phyloP scores from a whole-genome alignment of 192 early-diverging fungal species.

The Backusella tuberculispora region DNA sequence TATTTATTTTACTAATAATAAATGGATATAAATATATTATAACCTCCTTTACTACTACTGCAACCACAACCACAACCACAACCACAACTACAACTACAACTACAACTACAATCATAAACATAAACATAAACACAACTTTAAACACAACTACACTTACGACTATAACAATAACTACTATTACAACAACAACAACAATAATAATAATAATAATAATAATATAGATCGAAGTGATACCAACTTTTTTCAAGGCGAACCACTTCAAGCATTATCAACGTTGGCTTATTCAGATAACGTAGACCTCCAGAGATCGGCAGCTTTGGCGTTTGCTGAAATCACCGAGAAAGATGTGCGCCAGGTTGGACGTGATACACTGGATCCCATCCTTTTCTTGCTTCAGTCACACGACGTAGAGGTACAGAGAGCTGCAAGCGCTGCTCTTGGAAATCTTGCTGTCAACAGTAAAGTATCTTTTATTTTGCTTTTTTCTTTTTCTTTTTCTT shows the following conservation, averaged over 20 bases:
- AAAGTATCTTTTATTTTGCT: constrained; percentile 32
- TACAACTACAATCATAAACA: too few relatives aligned
- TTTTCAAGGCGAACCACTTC: constrained; percentile 80
- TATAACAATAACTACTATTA: background rate
- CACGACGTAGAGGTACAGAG: constrained; percentile 85
- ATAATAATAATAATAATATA: constrained; percentile 28
- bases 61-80: too few relatives aligned
- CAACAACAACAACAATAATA: background rate
- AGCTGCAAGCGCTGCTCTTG: constrained; percentile 84
- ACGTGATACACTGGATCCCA: constrained; percentile 78
- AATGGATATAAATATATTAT: too few relatives aligned
- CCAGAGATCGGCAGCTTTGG: constrained; percentile 84
- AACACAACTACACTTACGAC: background rate
- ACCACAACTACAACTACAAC: background rate
- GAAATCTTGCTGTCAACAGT: constrained; percentile 87
- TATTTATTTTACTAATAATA: too few relatives aligned
- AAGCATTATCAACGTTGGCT: constrained; percentile 80
- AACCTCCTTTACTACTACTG: too few relatives aligned
- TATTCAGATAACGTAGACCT: constrained; percentile 85
- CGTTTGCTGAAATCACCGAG: constrained; percentile 91
- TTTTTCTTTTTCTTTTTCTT: background rate
- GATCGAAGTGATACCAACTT: constrained; percentile 82
- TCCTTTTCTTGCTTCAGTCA: constrained; percentile 81
- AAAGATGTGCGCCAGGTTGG: constrained; percentile 80
- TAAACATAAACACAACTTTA: too few relatives aligned